phyloP scores from a whole-genome alignment of 2,329 filamentous ascomycete species.

The Botrytis tulipae region DNA sequence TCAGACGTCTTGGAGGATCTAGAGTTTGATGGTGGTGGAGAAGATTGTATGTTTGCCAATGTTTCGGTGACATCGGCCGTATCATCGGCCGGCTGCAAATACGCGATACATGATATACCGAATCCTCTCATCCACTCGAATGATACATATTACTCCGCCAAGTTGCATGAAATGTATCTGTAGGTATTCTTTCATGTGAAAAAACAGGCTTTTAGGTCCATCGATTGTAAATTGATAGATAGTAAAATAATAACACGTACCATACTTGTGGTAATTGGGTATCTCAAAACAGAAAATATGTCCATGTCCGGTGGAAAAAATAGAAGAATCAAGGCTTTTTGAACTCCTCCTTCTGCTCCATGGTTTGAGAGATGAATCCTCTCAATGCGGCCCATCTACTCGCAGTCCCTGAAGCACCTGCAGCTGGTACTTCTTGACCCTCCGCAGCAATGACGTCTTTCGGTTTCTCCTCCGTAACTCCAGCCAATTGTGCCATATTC shows the following conservation, averaged over 20 bases:
- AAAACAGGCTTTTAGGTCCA: neutral
- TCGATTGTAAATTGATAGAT: neutral
- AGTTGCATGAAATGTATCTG: neutral
- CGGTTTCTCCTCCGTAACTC: slow-evolving; percentile 18
- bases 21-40: neutral
- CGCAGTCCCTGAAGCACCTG: slow-evolving; percentile 43
- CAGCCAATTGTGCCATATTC: slow-evolving; percentile 72
- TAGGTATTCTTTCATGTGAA: neutral
- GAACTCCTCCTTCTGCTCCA: slow-evolving; percentile 86
- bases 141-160: slow-evolving; percentile 2
- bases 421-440: slow-evolving; percentile 21
- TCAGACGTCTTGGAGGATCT: slow-evolving; percentile 6
- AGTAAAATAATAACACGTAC: slow-evolving; percentile 17
- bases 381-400: slow-evolving; percentile 79
- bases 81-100: slow-evolving; percentile 7
- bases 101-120: slow-evolving; percentile 13
- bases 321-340: slow-evolving; percentile 26
- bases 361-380: slow-evolving; percentile 71
- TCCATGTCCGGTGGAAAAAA: neutral
- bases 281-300: slow-evolving; percentile 16
- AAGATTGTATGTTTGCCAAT: neutral
- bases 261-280: slow-evolving; percentile 20
- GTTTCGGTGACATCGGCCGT: neutral
- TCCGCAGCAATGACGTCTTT: slow-evolving; percentile 18
- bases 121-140: slow-evolving; percentile 14